Base-by-base conservation (phyloP, 169 alveolate species). In the Babesia gibsoni region DNA sequence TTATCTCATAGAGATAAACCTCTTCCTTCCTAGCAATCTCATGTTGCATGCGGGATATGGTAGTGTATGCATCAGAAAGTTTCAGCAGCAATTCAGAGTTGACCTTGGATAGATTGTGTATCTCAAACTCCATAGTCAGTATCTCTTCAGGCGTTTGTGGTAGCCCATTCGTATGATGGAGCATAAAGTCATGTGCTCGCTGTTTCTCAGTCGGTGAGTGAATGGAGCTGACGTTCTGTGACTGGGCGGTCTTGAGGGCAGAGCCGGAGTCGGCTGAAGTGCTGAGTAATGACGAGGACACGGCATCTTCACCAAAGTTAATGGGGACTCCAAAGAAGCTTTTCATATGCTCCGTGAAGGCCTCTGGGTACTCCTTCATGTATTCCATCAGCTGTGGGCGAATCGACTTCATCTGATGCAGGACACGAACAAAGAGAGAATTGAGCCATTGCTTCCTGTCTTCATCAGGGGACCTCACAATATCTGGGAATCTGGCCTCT, bases 401-500 rank as follows among this genome's bases (percentile, higher is more conserved):
- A 16, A 43, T 43, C 8, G 14, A 8, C n/a, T 14, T 49, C 58
- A 61, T 9, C n/a, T 61, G 43, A 22, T 48, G 16, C 30, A 61
- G 46, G 23, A 61, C 3, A 18, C 33, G 16, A 4, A 5, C 10
- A 36, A 61, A 50, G 36, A 61, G 53, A 16, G 8, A 39, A n/a
- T 46, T 7, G 18, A n/a, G 48, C 23, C 46, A 9, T 25, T 8
- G 22, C 25, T 25, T 5, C 22, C 6, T 5, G 18, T 20, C 7
- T 0, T 16, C 9, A 22, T 25, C 36, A 10, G 25, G 25, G 10
- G 25, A 12, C n/a, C 22, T 10, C 46, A 48, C 18, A 20, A 22
- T 49, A 3, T 30, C 73, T 35, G 63, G 63, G 32, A 79, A 79
- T n/a, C 73, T 58, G 3, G 41, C n/a, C 69, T 79, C 88, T 16